Percentiles rank a stretch among this genome's conserved stretches.
Conservation (phyloP, 2,329 filamentous ascomycete species). For the Nemania abortiva region DNA sequence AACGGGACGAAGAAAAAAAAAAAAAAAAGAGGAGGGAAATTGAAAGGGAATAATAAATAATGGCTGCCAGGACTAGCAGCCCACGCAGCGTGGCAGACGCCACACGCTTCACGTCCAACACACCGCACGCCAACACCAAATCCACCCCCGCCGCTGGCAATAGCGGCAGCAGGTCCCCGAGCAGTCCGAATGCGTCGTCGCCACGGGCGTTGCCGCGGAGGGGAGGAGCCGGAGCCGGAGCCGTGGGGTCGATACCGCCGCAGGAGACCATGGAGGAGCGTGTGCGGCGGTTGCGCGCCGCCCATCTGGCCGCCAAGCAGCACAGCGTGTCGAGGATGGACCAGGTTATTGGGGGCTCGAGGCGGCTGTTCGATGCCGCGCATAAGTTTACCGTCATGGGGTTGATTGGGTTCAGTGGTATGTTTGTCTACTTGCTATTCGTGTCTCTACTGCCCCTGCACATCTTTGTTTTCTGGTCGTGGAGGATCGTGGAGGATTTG, state of each 20-base stretch:
- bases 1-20: not conserved
- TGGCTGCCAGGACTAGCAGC: constrained; percentile 44
- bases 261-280: constrained; percentile 76
- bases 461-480: no score
- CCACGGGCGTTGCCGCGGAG: constrained; percentile 41
- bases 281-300: constrained; percentile 75
- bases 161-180: constrained; percentile 31
- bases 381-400: constrained; percentile 68
- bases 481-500: not conserved
- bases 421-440: constrained; percentile 38
- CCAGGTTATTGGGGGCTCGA: constrained; percentile 60
- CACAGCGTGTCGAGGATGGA: constrained; percentile 68
- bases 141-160: constrained; percentile 53
- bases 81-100: constrained; percentile 81
- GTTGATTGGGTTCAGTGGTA: constrained; percentile 69
- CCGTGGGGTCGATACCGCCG: constrained; percentile 30
- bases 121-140: constrained; percentile 77
- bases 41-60: no score
- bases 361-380: constrained; percentile 66
- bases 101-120: constrained; percentile 80
- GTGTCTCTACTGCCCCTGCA: not conserved
- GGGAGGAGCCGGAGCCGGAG: constrained; percentile 41
- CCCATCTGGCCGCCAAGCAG: constrained; percentile 74
- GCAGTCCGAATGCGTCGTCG: constrained; percentile 31
- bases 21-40: not conserved